Percentiles rank a stretch among this genome's conserved stretches.
Evolutionary conservation across 2,329 filamentous ascomycete species (phyloP).

Genomic region (Trichoderma aggressivum): DNA sequence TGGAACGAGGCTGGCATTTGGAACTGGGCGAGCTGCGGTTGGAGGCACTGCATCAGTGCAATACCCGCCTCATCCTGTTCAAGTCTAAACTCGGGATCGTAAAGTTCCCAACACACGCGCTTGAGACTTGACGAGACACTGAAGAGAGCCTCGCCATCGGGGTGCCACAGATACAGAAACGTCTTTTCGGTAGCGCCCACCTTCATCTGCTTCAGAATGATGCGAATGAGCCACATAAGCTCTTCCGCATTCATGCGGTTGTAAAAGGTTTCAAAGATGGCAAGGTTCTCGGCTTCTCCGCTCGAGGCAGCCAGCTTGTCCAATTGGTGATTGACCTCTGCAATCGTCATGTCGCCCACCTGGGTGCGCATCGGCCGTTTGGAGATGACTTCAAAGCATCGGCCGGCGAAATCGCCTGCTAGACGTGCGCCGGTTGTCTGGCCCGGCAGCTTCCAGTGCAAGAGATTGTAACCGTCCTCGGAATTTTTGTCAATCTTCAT

Average conservation of each 20-base stretch:
- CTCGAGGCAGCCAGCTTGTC: conserved; percentile 72
- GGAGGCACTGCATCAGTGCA: conserved; percentile 88
- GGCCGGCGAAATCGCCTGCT: conserved; percentile 87
- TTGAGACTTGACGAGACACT: conserved; percentile 87
- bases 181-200: conserved; percentile 82
- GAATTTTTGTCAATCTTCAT: conserved; percentile 90
- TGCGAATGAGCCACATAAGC: conserved; percentile 89
- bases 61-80: conserved; percentile 73
- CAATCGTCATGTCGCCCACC: conserved; percentile 77
- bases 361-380: conserved; percentile 75
- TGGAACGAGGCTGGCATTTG: conserved; percentile 76
- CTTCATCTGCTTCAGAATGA: conserved; percentile 77
- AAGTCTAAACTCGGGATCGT: conserved; percentile 68
- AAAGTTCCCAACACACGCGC: conserved; percentile 91
- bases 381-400: conserved; percentile 81
- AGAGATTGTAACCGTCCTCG: conserved; percentile 77
- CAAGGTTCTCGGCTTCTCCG: conserved; percentile 79
- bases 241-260: conserved; percentile 89
- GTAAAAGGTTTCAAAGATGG: conserved; percentile 82
- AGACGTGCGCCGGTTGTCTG: conserved; percentile 59
- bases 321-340: conserved; percentile 82
- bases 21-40: conserved; percentile 91
- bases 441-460: conserved; percentile 91
- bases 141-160: conserved; percentile 73
- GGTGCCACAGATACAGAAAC: conserved; percentile 78